phyloP scores from a whole-genome alignment of 768 basidiomycete species.

The Lactarius akahatsu region DNA sequence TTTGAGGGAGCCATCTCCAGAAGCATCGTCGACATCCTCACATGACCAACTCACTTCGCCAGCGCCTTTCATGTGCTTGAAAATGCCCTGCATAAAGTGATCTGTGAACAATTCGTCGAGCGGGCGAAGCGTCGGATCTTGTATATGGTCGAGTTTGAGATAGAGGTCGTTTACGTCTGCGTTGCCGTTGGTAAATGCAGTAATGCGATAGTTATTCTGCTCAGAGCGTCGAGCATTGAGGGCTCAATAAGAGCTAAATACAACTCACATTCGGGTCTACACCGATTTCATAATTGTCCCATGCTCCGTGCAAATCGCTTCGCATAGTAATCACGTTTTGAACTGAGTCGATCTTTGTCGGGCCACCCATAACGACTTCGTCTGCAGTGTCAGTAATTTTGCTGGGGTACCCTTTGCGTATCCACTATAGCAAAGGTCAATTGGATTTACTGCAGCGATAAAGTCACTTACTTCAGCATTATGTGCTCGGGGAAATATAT shows the following conservation, averaged over 20 bases:
- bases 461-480: background rate
- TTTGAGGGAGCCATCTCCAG: slow-evolving; percentile 1
- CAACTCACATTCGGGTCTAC: slow-evolving; percentile 13
- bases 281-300: slow-evolving; percentile 14
- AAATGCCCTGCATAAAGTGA: slow-evolving; percentile 12
- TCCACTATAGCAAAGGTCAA: slow-evolving; percentile 2
- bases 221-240: background rate
- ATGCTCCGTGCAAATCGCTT: slow-evolving; percentile 7
- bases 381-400: slow-evolving; percentile 12
- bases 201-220: slow-evolving; percentile 10
- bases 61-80: slow-evolving; percentile 4
- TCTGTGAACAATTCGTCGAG: slow-evolving; percentile 18
- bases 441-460: background rate
- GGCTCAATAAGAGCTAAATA: background rate
- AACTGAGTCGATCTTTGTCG: background rate
- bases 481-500: slow-evolving; percentile 17
- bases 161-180: background rate
- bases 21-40: background rate
- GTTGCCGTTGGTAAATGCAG: slow-evolving; percentile 12
- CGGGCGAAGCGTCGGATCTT: slow-evolving; percentile 8
- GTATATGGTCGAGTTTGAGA: slow-evolving; percentile 15
- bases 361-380: background rate
- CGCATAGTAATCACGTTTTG: slow-evolving; percentile 9
- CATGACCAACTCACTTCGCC: background rate
- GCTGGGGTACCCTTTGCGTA: slow-evolving; percentile 1